These are phyloP conservation scores for Trichoderma asperellum DNA, from an alignment of 2,329 filamentous ascomycete species.

Conservation along the genomic window DNA sequence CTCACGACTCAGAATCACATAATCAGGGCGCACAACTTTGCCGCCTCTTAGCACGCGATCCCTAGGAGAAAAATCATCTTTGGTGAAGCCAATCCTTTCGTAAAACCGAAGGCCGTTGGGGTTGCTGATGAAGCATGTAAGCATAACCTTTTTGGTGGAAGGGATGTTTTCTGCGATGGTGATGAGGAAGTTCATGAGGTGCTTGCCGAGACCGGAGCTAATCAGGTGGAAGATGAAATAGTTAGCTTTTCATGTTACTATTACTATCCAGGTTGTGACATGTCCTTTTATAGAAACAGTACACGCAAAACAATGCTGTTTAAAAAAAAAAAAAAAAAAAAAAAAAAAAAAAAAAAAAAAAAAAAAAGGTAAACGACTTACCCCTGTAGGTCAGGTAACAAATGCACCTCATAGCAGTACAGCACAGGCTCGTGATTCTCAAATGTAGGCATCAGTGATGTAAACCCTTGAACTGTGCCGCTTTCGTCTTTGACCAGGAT, in stretches of 20 bases:
- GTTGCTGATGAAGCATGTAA: conserved; percentile 73
- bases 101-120: conserved; percentile 63
- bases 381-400: conserved; percentile 60
- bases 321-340: not conserved
- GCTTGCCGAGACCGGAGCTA: conserved; percentile 65
- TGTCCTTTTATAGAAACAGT: not conserved
- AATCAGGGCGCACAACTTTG: conserved; percentile 58
- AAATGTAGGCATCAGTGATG: conserved; percentile 72
- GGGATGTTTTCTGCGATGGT: conserved; percentile 57
- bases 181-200: conserved; percentile 62
- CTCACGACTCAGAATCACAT: conserved; percentile 62
- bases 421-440: conserved; percentile 68
- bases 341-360: not conserved
- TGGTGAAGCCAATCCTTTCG: conserved; percentile 58
- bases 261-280: not conserved
- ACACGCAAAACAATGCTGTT: not conserved
- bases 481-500: conserved; percentile 57
- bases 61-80: conserved; percentile 59
- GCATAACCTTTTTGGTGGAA: conserved; percentile 68
- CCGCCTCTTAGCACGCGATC: conserved; percentile 58
- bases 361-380: conserved; percentile 38
- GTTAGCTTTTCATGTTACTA: not conserved
- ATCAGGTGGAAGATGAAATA: not conserved
- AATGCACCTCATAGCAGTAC: conserved; percentile 81
- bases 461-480: conserved; percentile 54